Percentiles rank a stretch among this genome's conserved stretches.
Conservation (phyloP, 345 rosid species). For the Mallotus nudiflorus region DNA sequence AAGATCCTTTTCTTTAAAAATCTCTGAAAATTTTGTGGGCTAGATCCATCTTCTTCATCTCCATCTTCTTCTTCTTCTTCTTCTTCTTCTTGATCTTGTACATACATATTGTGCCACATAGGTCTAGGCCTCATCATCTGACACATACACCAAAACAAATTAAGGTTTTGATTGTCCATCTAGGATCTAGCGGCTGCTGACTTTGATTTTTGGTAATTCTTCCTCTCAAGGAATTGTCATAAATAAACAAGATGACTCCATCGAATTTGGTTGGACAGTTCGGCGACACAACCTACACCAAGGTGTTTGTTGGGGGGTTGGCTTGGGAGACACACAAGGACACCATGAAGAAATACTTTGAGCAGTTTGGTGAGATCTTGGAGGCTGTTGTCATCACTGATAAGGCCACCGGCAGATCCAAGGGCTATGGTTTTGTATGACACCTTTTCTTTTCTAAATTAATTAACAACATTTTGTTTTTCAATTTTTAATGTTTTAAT, state of each 20-base stretch:
- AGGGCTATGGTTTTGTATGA: conserved; percentile 98
- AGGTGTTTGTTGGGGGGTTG: conserved; percentile 95
- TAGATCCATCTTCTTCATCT: conserved; percentile 18
- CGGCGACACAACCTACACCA: conserved; percentile 90
- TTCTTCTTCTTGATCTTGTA: too few relatives aligned
- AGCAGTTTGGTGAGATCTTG: conserved; percentile 96
- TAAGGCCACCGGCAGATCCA: conserved; percentile 97
- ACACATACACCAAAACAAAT: too few relatives aligned
- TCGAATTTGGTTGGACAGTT: conserved; percentile 54
- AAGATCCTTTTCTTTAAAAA: conserved; percentile 7
- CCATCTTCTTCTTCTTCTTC: background rate
- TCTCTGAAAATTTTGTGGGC: background rate
- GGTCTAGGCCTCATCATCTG: too few relatives aligned
- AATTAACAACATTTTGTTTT: background rate
- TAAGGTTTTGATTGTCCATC: too few relatives aligned
- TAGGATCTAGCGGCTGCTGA: too few relatives aligned
- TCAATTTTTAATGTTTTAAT: background rate
- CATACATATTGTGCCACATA: too few relatives aligned
- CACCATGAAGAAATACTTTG: conserved; percentile 88
- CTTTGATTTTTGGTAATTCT: conserved; percentile 9
- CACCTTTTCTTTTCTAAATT: background rate
- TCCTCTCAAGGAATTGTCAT: too few relatives aligned
- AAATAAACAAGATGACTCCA: conserved; percentile 49
- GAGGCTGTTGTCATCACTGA: conserved; percentile 99
- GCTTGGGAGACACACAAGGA: conserved; percentile 99